These are phyloP conservation scores for Suillus weaverae DNA, from an alignment of 768 basidiomycete genomes.

Conservation along the genomic window DNA sequence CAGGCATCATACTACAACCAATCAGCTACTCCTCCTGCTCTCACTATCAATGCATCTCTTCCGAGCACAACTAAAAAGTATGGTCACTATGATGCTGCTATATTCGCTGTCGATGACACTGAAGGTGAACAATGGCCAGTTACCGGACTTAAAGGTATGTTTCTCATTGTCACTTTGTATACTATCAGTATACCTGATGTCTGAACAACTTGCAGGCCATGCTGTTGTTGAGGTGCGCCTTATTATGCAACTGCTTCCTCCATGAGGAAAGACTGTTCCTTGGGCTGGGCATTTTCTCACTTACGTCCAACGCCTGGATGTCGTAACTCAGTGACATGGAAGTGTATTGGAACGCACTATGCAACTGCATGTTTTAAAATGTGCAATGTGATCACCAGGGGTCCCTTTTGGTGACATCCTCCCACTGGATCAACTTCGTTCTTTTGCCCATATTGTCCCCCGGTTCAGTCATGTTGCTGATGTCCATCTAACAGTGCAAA, in stretches of 20 bases:
- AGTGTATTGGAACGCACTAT: slow-evolving; percentile 16
- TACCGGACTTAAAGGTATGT: slow-evolving; percentile 13
- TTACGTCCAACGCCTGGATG: slow-evolving; percentile 27
- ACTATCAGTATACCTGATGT: too few relatives aligned
- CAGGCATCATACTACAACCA: slow-evolving; percentile 19
- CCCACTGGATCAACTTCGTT: too few relatives aligned
- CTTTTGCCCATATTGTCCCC: too few relatives aligned
- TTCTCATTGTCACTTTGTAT: not conserved
- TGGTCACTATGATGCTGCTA: slow-evolving; percentile 23
- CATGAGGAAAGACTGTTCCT: not conserved
- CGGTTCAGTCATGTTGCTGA: too few relatives aligned
- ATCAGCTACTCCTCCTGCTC: not conserved
- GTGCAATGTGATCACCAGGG: too few relatives aligned
- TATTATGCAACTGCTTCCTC: slow-evolving; percentile 14
- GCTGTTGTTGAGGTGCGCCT: slow-evolving; percentile 17
- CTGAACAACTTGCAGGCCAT: slow-evolving; percentile 7
- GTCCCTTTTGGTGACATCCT: too few relatives aligned
- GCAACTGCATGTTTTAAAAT: not conserved
- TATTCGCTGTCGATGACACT: slow-evolving; percentile 20
- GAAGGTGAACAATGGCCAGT: slow-evolving; percentile 14
- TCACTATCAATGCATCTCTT: slow-evolving; percentile 25
- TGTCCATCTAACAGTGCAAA: too few relatives aligned
- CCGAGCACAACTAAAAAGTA: slow-evolving; percentile 18
- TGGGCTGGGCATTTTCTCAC: slow-evolving; percentile 17
- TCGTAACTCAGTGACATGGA: slow-evolving; percentile 17